Base-by-base conservation (phyloP, 768 basidiomycete genomes). In the Suillus subluteus region DNA sequence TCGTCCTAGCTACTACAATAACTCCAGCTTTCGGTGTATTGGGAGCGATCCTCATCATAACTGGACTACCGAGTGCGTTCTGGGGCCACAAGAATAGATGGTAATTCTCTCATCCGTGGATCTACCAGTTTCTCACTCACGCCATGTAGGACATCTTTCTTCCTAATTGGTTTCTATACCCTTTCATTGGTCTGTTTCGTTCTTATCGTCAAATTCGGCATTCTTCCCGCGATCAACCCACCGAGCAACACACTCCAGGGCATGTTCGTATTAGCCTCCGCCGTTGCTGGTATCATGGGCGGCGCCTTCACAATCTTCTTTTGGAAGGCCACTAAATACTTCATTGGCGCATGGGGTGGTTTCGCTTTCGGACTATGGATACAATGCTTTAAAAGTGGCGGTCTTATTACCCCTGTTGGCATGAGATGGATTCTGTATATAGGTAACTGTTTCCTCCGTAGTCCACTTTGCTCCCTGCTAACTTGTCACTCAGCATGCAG, bases 1-100 rank as follows among this genome's bases (percentile, higher is more conserved):
- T 73, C 67, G 74, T 70, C 68, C 81, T 84, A 16, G 86, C 82
- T 26, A 95, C 95, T 23, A 85, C 80, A 73, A 80, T 97, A 44
- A 92, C 95, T 73, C 93, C 94, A 35, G 95, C 89, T 18, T 98
- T 96, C 78, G 95, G 89, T 62, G 92, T 96, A 38, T 84, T 96
- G 18, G 96, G 96, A 58, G 92, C 87, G 6, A 78, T 98, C 67
- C 88, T 98, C 74, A 95, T 98, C 70, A 73, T 98, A 59, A 95
- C 93, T 11, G 96, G 96, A 58, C 81, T 96, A 7, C 94, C 95
- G 11, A 92, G 93, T 62, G 92, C 93, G 4, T 94, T 95, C 71
- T 90, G 93, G 80, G 96, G 96, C 26, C 95, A 96, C 81, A 97
- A 97, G 84, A 96, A 98, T 77, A 82, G 95, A 84, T 97, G 96